These are phyloP conservation scores for Omphalea diandra DNA, from an alignment of 441 rosid species.

Conservation along the genomic window DNA sequence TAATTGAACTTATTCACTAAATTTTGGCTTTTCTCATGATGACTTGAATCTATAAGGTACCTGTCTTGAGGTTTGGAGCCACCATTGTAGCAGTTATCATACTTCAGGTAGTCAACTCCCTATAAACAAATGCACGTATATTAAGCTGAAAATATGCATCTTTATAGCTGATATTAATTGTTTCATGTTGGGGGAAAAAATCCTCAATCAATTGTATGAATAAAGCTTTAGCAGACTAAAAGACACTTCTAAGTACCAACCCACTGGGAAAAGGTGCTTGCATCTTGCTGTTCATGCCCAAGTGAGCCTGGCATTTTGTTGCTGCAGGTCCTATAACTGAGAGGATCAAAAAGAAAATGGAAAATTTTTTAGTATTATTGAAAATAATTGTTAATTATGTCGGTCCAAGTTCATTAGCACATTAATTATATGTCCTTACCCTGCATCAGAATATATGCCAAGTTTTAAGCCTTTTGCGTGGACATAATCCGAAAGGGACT, in stretches of 20 bases:
- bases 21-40: neutral
- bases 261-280: slow-evolving; percentile 56
- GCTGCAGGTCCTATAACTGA: slow-evolving; percentile 48
- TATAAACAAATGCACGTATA: neutral
- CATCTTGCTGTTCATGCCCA: slow-evolving; percentile 59
- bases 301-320: slow-evolving; percentile 66
- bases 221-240: neutral
- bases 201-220: neutral
- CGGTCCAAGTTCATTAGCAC: slow-evolving; percentile 30
- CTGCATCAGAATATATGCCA: slow-evolving; percentile 65
- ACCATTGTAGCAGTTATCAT: slow-evolving; percentile 49
- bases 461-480: slow-evolving; percentile 59
- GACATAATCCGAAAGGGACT: slow-evolving; percentile 59
- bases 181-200: neutral
- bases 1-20: neutral
- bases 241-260: slow-evolving; percentile 30
- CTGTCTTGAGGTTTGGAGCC: slow-evolving; percentile 45
- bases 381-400: no score
- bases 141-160: neutral
- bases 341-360: neutral
- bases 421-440: slow-evolving; percentile 38
- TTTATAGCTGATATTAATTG: neutral
- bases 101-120: slow-evolving; percentile 68
- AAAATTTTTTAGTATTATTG: slow-evolving; percentile 24
- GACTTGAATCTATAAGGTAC: slow-evolving; percentile 4